Percentiles rank a stretch among this genome's conserved stretches.
phyloP scores from a whole-genome alignment of 1,284 basidiomycete genomes.

The Ceratobasidium sp. region DNA sequence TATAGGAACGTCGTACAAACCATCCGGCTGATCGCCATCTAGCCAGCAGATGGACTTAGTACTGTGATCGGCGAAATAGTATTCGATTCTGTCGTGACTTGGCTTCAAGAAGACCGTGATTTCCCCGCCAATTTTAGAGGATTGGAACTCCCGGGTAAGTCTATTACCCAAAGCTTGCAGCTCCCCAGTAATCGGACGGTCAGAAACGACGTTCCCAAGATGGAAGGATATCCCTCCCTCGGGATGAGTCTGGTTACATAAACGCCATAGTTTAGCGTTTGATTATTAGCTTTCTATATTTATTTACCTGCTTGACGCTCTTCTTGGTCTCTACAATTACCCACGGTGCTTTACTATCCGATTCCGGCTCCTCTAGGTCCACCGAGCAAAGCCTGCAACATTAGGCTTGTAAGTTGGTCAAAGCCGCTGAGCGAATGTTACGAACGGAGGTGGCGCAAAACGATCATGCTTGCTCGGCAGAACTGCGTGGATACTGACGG shows the following conservation, averaged over 20 bases:
- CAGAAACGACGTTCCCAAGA: background rate
- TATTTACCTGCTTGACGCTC: too few relatives aligned
- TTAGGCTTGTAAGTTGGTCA: too few relatives aligned
- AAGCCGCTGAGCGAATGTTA: background rate
- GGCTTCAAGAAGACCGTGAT: constrained; percentile 7
- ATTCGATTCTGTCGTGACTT: background rate
- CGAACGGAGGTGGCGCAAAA: background rate
- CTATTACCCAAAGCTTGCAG: background rate
- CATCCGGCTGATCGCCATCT: background rate
- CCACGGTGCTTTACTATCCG: too few relatives aligned
- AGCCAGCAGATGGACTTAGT: background rate
- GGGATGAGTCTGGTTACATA: background rate
- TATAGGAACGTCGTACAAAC: too few relatives aligned
- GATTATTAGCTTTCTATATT: too few relatives aligned
- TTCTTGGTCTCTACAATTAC: too few relatives aligned
- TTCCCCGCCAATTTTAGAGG: background rate
- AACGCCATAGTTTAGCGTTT: too few relatives aligned
- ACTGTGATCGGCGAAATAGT: constrained; percentile 15
- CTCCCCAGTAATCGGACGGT: background rate
- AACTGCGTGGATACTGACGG: background rate
- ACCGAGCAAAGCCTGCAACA: too few relatives aligned
- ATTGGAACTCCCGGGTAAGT: background rate
- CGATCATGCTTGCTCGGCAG: background rate
- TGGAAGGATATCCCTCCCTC: background rate
- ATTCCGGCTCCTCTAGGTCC: too few relatives aligned